Evolutionary conservation across 345 rosid genomes (phyloP).

Genomic region (Dimocarpus longan): DNA sequence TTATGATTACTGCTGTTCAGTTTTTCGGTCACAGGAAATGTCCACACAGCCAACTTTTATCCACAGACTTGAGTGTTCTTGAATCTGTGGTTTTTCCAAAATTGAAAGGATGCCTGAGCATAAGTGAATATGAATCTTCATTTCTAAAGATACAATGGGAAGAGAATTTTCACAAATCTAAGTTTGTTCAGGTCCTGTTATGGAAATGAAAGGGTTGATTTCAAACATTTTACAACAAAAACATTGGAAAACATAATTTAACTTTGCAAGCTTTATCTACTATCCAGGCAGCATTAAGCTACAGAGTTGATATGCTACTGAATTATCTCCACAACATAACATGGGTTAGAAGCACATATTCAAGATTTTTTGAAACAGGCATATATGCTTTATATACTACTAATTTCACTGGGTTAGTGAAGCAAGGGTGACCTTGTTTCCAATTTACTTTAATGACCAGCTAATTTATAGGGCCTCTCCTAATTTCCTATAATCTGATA

Average conservation of each 20-base stretch:
- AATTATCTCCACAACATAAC: background rate
- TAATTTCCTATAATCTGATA: background rate
- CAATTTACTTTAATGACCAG: background rate
- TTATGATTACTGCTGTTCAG: background rate
- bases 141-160: background rate
- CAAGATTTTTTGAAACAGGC: background rate
- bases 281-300: background rate
- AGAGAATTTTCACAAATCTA: background rate
- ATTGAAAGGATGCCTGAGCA: background rate
- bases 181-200: background rate
- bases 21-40: background rate
- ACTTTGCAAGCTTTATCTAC: background rate
- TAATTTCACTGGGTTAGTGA: background rate
- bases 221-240: background rate
- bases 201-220: background rate
- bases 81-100: background rate
- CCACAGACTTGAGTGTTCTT: background rate
- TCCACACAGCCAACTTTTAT: background rate
- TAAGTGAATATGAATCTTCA: background rate
- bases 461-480: background rate
- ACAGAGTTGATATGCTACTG: background rate
- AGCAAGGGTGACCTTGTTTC: background rate
- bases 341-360: background rate
- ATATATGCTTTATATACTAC: background rate
- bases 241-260: background rate